Conservation (phyloP, 2,329 filamentous ascomycete species). For the Leptosphaerulina australis region DNA sequence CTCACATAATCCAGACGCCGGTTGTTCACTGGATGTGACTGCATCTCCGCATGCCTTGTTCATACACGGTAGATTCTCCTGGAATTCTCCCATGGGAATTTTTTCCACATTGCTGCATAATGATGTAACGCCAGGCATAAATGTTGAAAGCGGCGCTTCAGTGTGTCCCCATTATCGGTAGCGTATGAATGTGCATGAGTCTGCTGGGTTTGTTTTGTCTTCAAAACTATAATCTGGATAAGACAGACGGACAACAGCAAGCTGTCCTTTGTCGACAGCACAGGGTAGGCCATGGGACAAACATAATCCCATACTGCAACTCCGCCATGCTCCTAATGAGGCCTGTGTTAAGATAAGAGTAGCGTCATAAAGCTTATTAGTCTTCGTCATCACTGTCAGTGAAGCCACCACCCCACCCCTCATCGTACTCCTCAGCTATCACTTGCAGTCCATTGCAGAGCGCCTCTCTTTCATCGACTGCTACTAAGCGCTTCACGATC, state of each 20-base stretch:
- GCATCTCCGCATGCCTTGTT: neutral
- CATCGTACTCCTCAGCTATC: constrained; percentile 85
- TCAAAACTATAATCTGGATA: constrained; percentile 8
- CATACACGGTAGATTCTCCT: neutral
- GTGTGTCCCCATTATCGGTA: constrained; percentile 29
- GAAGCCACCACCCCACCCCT: constrained; percentile 78
- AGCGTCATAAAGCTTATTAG: constrained; percentile 24
- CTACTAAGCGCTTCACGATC: constrained; percentile 67
- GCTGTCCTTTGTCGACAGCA: constrained; percentile 18
- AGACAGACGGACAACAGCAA: constrained; percentile 18
- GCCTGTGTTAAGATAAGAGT: neutral
- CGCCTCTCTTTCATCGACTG: constrained; percentile 79
- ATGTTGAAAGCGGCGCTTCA: constrained; percentile 28
- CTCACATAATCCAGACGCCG: neutral
- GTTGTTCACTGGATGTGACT: neutral
- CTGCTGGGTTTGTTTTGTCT: constrained; percentile 11
- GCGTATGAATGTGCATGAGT: constrained; percentile 23
- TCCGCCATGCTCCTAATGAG: constrained; percentile 25
- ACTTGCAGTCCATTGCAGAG: constrained; percentile 81
- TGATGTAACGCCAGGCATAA: constrained; percentile 17
- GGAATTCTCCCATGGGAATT: neutral
- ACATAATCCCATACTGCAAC: neutral
- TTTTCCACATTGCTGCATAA: constrained; percentile 7
- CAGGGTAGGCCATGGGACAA: neutral
- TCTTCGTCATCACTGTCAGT: constrained; percentile 69